Conservation (phyloP, 2,329 filamentous ascomycete species). For the Uncinocarpus reesii region DNA sequence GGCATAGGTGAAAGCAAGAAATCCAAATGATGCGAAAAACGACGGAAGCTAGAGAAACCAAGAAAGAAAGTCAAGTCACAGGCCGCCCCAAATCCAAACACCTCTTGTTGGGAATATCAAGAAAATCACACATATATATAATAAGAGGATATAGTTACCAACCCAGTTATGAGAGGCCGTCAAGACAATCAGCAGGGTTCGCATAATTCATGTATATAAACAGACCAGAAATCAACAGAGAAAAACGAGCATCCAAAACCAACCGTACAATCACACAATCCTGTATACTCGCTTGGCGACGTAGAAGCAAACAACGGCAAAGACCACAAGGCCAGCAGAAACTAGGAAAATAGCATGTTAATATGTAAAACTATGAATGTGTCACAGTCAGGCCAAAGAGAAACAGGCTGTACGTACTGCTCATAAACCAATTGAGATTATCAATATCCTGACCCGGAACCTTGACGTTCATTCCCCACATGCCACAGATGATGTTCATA, state of each 20-base stretch:
- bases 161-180: no score
- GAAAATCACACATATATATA: no score
- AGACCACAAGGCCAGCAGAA: slow-evolving; percentile 64
- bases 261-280: slow-evolving; percentile 50
- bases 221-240: background rate
- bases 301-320: slow-evolving; percentile 68
- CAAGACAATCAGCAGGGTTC: no score
- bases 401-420: slow-evolving; percentile 30
- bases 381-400: background rate
- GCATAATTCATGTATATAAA: no score
- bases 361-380: background rate
- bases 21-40: no score
- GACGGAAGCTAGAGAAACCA: no score
- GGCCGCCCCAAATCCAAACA: no score
- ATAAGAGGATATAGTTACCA: no score
- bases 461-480: slow-evolving; percentile 98
- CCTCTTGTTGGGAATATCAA: no score
- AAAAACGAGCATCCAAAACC: no score
- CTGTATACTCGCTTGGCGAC: slow-evolving; percentile 76
- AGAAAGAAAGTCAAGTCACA: no score
- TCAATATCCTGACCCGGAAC: slow-evolving; percentile 85
- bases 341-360: slow-evolving; percentile 33
- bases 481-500: slow-evolving; percentile 97
- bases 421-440: slow-evolving; percentile 65
- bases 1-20: no score